These are phyloP conservation scores for Colletotrichum sp. DNA, from an alignment of 2,329 filamentous ascomycete genomes.

Conservation along the genomic window DNA sequence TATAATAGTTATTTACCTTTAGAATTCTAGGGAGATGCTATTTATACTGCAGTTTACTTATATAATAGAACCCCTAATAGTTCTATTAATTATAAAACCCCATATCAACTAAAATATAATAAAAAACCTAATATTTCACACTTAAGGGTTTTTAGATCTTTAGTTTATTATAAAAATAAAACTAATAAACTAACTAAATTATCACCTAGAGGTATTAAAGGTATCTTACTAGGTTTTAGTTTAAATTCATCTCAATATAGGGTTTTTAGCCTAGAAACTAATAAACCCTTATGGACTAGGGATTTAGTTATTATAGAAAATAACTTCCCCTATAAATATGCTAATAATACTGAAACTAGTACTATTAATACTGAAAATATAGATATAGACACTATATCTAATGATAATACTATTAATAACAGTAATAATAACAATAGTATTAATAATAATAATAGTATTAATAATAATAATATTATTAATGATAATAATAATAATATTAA, in stretches of 20 bases:
- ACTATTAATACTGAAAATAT: neutral
- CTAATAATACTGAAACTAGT: neutral
- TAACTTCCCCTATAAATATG: neutral
- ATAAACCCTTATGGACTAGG: neutral
- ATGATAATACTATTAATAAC: no score
- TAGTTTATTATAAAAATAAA: neutral
- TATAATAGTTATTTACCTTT: neutral
- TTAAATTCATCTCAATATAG: rapidly evolving
- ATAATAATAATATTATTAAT: no score
- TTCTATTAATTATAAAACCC: neutral
- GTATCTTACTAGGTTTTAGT: neutral
- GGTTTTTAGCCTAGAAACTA: neutral
- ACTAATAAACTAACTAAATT: neutral
- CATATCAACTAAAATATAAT: neutral
- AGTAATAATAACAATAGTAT: no score
- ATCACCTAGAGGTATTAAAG: neutral
- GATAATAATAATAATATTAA: no score
- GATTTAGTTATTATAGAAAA: neutral
- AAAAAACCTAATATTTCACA: neutral
- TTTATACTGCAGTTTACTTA: neutral
- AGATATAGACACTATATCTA: neutral
- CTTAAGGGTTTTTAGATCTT: neutral
- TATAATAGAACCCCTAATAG: neutral
- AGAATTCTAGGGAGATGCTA: neutral
- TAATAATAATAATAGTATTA: no score